A percentile compares a stretch with the other conserved stretches of the same genome.
These are phyloP conservation scores for Leccinum broughii DNA, from an alignment of 768 basidiomycete species.

Conservation along the genomic window DNA sequence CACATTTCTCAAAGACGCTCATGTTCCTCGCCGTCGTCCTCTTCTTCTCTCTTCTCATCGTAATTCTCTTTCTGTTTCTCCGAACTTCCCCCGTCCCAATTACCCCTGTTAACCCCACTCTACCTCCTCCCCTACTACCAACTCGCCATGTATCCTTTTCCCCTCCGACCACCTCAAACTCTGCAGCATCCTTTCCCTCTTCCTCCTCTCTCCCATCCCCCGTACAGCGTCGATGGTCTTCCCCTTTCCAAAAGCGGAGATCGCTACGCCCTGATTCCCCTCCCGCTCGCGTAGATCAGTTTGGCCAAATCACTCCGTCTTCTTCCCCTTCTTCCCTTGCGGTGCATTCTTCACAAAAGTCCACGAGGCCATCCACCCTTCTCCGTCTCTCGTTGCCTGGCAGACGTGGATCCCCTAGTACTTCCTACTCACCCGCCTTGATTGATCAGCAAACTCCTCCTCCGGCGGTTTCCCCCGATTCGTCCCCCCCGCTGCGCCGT, in stretches of 20 bases:
- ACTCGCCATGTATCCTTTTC: conserved; percentile 23
- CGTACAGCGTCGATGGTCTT: background rate
- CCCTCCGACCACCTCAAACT: background rate
- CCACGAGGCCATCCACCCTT: background rate
- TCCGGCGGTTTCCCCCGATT: background rate
- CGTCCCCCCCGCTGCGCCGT: conserved; percentile 5
- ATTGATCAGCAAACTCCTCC: background rate
- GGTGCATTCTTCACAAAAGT: background rate
- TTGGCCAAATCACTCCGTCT: conserved; percentile 1
- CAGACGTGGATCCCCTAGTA: conserved; percentile 11
- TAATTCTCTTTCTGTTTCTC: background rate
- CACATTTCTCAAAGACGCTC: background rate
- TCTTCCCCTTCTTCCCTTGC: background rate
- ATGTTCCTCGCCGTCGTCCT: conserved; percentile 14
- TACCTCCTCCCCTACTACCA: background rate
- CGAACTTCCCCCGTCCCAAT: background rate
- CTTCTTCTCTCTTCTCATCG: background rate
- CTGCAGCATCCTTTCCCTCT: background rate
- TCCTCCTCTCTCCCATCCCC: background rate
- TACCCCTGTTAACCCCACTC: background rate
- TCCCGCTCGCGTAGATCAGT: conserved; percentile 4
- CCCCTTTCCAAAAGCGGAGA: conserved; percentile 9
- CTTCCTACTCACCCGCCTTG: background rate
- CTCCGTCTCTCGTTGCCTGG: conserved; percentile 10
- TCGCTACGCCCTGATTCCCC: background rate